phyloP scores from a whole-genome alignment of 352 stramenopile species.

The Pythium vanterpoolii region DNA sequence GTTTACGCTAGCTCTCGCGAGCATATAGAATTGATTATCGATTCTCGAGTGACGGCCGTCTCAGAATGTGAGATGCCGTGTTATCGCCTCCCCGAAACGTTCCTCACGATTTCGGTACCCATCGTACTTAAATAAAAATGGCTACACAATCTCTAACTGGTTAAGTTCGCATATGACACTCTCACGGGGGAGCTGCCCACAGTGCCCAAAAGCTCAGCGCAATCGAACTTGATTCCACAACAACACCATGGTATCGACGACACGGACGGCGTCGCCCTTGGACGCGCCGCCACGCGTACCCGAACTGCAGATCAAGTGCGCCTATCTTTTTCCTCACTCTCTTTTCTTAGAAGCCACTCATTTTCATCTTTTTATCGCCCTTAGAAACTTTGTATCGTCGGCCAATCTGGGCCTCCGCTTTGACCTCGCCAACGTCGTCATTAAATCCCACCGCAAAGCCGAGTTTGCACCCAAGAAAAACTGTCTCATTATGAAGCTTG shows the following conservation, averaged over 20 bases:
- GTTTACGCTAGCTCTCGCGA: too few relatives aligned
- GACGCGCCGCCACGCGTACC: slow-evolving; percentile 3
- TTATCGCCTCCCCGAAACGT: too few relatives aligned
- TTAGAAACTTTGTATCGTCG: slow-evolving; percentile 76
- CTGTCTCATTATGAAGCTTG: slow-evolving; percentile 81
- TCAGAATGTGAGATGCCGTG: too few relatives aligned
- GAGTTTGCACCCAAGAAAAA: slow-evolving; percentile 87
- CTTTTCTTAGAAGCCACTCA: not conserved
- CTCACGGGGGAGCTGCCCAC: not conserved
- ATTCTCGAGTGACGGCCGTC: too few relatives aligned
- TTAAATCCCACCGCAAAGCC: slow-evolving; percentile 69
- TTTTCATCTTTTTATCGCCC: not conserved
- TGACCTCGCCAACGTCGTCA: slow-evolving; percentile 61
- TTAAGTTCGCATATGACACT: slow-evolving; percentile 13
- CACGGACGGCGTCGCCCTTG: not conserved
- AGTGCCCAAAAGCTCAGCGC: not conserved
- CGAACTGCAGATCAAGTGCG: slow-evolving; percentile 67
- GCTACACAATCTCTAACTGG: not conserved
- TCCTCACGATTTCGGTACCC: too few relatives aligned
- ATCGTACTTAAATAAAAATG: not conserved
- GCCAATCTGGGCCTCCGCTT: slow-evolving; percentile 82
- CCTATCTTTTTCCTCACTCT: not conserved
- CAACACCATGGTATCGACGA: not conserved
- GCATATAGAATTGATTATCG: too few relatives aligned
- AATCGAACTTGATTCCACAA: not conserved